Conservation (phyloP, 2,329 filamentous ascomycete genomes). For the Ophiostoma tasmaniense region DNA sequence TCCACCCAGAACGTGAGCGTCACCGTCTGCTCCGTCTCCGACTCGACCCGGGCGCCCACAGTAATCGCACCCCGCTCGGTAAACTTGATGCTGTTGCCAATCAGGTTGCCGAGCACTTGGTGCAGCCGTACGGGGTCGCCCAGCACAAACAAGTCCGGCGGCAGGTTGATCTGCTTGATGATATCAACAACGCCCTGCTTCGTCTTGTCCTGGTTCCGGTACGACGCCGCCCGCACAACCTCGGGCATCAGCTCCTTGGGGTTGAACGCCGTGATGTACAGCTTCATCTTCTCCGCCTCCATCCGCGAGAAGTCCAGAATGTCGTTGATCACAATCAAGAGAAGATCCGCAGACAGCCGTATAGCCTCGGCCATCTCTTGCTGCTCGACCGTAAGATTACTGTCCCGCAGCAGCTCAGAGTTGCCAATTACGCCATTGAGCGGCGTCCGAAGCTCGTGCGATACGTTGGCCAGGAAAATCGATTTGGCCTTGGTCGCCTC, state of each 20-base stretch:
- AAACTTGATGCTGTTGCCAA: conserved; percentile 91
- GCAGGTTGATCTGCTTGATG: conserved; percentile 60
- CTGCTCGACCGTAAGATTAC: conserved; percentile 64
- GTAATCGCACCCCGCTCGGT: conserved; percentile 81
- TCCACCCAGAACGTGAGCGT: conserved; percentile 76
- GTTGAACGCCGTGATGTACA: conserved; percentile 63
- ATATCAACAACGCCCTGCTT: conserved; percentile 56
- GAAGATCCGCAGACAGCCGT: conserved; percentile 72
- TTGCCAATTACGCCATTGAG: conserved; percentile 86
- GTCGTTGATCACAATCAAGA: conserved; percentile 85
- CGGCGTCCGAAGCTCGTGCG: conserved; percentile 71
- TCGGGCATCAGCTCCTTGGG: conserved; percentile 59
- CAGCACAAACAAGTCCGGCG: conserved; percentile 61
- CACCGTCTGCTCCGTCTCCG: conserved; percentile 60
- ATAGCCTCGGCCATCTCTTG: conserved; percentile 83
- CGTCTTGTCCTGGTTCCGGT: conserved; percentile 56
- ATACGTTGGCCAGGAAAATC: conserved; percentile 72
- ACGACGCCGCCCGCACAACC: conserved; percentile 57
- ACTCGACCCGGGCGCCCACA: conserved; percentile 65
- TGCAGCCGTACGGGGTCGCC: conserved; percentile 59
- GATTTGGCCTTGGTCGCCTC: conserved; percentile 77
- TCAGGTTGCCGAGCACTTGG: conserved; percentile 69
- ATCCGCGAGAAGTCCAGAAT: conserved; percentile 82
- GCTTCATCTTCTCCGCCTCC: conserved; percentile 78
- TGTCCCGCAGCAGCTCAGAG: conserved; percentile 73